Conservation (phyloP, 805 yeast species). For the Candida pini region DNA sequence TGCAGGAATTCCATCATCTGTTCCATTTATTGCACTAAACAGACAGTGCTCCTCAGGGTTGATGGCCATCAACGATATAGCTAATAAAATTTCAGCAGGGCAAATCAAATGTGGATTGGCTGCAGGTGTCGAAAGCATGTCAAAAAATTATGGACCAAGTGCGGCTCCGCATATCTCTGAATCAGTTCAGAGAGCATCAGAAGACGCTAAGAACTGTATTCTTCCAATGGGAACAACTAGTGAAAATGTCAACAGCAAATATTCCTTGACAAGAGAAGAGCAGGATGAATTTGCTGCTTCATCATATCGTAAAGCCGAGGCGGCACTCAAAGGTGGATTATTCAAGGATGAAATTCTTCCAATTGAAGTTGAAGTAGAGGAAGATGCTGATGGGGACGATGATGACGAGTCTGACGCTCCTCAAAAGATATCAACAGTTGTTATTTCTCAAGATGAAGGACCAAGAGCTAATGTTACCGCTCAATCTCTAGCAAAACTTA, state of each 20-base stretch:
- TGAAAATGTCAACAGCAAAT: conserved; percentile 79
- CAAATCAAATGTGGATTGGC: conserved; percentile 91
- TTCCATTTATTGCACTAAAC: conserved; percentile 79
- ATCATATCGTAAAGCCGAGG: conserved; percentile 80
- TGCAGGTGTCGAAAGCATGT: conserved; percentile 92
- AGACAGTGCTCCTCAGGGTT: conserved; percentile 95
- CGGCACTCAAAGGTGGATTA: conserved; percentile 63
- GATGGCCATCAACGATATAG: conserved; percentile 84
- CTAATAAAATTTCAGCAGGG: conserved; percentile 80
- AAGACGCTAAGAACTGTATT: conserved; percentile 64
- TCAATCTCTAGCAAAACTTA: conserved; percentile 63
- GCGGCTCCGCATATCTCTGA: conserved; percentile 61
- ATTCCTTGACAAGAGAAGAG: conserved; percentile 53
- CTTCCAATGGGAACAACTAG: conserved; percentile 97
- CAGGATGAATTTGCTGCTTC: conserved; percentile 89
- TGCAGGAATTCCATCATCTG: conserved; percentile 80
- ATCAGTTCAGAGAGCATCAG: conserved; percentile 32
- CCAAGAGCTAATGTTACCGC: conserved; percentile 85
- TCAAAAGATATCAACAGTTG: conserved; percentile 23
- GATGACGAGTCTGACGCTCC: conserved; percentile 34
- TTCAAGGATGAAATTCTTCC: conserved; percentile 90
- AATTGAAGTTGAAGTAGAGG: conserved; percentile 52
- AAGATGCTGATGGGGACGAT: conserved; percentile 52
- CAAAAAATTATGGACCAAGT: conserved; percentile 79
- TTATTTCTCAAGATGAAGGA: conserved; percentile 53